phyloP scores from a whole-genome alignment of 1,139 yeast genomes.

The Tardiomyces blankii region DNA sequence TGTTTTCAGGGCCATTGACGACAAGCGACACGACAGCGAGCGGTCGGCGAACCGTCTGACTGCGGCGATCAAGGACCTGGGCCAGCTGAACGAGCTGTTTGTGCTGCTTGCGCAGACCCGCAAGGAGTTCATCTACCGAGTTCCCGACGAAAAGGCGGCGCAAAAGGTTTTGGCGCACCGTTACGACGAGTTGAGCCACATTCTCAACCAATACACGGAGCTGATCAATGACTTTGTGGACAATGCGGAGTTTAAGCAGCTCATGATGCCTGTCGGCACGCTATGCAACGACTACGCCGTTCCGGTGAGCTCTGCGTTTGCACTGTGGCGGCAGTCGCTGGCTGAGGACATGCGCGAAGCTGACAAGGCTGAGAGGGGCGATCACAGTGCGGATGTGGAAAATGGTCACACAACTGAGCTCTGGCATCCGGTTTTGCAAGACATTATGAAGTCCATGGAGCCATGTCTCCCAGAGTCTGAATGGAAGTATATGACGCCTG shows the following conservation, averaged over 20 bases:
- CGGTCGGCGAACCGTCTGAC: constrained; percentile 47
- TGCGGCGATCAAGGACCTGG: constrained; percentile 34
- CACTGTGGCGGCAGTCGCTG: constrained; percentile 56
- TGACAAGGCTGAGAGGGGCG: constrained; percentile 17
- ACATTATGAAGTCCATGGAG: not conserved
- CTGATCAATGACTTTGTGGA: constrained; percentile 43
- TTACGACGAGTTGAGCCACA: constrained; percentile 58
- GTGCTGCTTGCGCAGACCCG: constrained; percentile 48
- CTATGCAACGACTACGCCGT: constrained; percentile 42
- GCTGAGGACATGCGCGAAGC: constrained; percentile 32
- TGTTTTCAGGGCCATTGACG: constrained; percentile 57
- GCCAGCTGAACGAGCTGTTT: constrained; percentile 51
- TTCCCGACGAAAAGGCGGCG: constrained; percentile 32
- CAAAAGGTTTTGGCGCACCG: constrained; percentile 63
- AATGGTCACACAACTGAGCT: not conserved
- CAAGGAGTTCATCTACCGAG: constrained; percentile 21
- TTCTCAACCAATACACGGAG: constrained; percentile 55
- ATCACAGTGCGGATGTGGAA: constrained; percentile 1
- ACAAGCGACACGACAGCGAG: constrained; percentile 22
- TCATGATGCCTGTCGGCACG: constrained; percentile 36
- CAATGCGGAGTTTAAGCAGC: constrained; percentile 25
- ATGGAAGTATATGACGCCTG: constrained; percentile 29
- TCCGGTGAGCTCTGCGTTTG: constrained; percentile 61
- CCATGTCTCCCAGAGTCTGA: not conserved
- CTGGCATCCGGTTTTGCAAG: not conserved